These are phyloP conservation scores for Aurinia saxatilis DNA, from an alignment of 345 rosid genomes.

Conservation along the genomic window DNA sequence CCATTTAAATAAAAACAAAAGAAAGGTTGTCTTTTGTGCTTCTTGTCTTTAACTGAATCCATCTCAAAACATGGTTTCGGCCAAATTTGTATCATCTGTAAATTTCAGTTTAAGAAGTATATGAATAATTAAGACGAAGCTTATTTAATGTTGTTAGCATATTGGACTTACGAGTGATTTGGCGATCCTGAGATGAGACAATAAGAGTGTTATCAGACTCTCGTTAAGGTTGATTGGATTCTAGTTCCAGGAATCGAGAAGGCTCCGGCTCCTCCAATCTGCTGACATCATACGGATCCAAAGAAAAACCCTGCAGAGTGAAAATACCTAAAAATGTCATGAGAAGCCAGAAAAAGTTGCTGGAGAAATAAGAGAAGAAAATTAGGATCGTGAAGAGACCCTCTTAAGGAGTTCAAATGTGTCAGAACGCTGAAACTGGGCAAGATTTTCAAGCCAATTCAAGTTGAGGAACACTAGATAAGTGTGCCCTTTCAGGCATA, in stretches of 20 bases:
- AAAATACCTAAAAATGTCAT: background rate
- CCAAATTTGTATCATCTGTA: background rate
- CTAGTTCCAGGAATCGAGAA: background rate
- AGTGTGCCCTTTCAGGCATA: background rate
- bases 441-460: background rate
- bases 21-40: background rate
- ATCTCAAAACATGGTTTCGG: background rate
- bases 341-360: background rate
- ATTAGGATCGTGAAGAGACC: too few relatives aligned
- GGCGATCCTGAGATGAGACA: background rate
- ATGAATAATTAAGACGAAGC: background rate
- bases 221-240: background rate
- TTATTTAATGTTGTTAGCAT: background rate
- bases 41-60: background rate
- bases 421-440: background rate
- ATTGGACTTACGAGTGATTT: background rate
- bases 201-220: background rate
- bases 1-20: background rate
- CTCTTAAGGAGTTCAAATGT: background rate
- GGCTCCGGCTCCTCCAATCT: background rate
- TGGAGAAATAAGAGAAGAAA: background rate
- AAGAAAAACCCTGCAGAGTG: background rate
- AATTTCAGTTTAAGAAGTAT: background rate
- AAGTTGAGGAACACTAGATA: slow-evolving; percentile 5
- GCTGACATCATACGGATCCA: background rate